phyloP scores from a whole-genome alignment of 1,284 basidiomycete species.

The Erythrobasidium hasegawianum region DNA sequence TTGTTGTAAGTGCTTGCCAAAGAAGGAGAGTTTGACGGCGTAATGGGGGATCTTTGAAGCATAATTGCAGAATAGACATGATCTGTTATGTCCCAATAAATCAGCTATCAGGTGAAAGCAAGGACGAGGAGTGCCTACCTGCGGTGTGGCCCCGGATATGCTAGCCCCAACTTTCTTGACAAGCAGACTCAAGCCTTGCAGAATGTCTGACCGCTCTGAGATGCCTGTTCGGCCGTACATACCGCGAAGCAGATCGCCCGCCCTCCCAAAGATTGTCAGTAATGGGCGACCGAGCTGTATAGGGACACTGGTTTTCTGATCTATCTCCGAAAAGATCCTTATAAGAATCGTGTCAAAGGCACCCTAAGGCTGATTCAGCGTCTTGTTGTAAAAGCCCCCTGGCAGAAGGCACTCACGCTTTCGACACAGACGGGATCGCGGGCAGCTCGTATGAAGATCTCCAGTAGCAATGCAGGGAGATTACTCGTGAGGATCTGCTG shows the following conservation, averaged over 20 bases:
- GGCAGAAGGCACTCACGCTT: slow-evolving; percentile 1
- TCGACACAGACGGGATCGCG: neutral
- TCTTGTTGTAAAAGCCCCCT: neutral
- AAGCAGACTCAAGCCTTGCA: slow-evolving; percentile 21
- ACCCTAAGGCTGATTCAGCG: neutral
- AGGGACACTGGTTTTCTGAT: neutral
- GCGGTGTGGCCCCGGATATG: slow-evolving; percentile 15
- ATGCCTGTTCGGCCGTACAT: slow-evolving; percentile 29
- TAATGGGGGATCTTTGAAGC: slow-evolving; percentile 67
- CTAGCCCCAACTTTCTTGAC: slow-evolving; percentile 11
- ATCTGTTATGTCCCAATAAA: slow-evolving; percentile 58
- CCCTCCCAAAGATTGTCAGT: slow-evolving; percentile 26
- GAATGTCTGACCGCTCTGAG: slow-evolving; percentile 11
- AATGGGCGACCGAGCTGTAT: slow-evolving; percentile 3
- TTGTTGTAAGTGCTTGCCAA: slow-evolving; percentile 75
- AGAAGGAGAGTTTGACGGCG: slow-evolving; percentile 73
- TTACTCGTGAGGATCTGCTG: slow-evolving; percentile 13
- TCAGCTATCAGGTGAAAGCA: neutral
- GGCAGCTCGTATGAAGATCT: slow-evolving; percentile 18
- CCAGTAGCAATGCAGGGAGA: slow-evolving; percentile 25
- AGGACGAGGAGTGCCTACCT: slow-evolving; percentile 9
- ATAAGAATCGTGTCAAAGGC: slow-evolving; percentile 8
- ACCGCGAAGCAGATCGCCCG: slow-evolving; percentile 18
- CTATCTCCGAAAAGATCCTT: slow-evolving; percentile 10
- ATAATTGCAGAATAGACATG: slow-evolving; percentile 91